Base-by-base conservation (phyloP, 2,329 filamentous ascomycete species). In the Didymella glomerata region DNA sequence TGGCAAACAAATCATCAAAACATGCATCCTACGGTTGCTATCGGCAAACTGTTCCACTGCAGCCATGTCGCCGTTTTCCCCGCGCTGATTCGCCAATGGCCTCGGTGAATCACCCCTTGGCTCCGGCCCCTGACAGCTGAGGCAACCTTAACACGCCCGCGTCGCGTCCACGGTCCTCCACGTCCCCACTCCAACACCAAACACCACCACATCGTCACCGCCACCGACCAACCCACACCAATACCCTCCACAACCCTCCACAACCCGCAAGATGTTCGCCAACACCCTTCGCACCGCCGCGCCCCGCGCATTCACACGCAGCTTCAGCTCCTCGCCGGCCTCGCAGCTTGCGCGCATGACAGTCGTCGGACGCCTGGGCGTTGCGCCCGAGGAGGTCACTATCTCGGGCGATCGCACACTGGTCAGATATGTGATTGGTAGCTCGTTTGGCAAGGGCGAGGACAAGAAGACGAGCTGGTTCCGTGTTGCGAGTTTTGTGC, bases 381-480 rank as follows among this genome's bases (percentile, higher is more conserved):
- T 88, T 69, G 85, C 87, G 52, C 94, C 95, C 58, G 93, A 97
- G 83, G 72, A 93, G 66, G 83, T 85, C 36, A 91, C 90, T 47
- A 85, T 86, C 70, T 88, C 82, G 51, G 92, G 92, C 58, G 93
- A 93, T 61, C 84, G 84, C 64, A 90, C 96, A 64, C 72, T 96
- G 58, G 75, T 98, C 72, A 86, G 85, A 70, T 98, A 96, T 77
- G 81, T 87, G 4, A 81, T 99, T 63, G 93, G 87, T 50, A 88
- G 82, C 77, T 77, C 76, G 13, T 56, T 41, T 60, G 92, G 92
- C 14, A 79, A 83, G 61, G 82, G 80, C 65, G 90, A 94, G 13
- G 90, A 94, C 16, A 84, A 87, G 73, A 85, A 87, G 75, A 91
- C 90, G 28, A 95, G 89, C 83, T 98, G 91, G 90, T 98, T 96